Evolutionary conservation across 2,329 filamentous ascomycete species (phyloP).

Genomic region (Epichloe gansuensis): DNA sequence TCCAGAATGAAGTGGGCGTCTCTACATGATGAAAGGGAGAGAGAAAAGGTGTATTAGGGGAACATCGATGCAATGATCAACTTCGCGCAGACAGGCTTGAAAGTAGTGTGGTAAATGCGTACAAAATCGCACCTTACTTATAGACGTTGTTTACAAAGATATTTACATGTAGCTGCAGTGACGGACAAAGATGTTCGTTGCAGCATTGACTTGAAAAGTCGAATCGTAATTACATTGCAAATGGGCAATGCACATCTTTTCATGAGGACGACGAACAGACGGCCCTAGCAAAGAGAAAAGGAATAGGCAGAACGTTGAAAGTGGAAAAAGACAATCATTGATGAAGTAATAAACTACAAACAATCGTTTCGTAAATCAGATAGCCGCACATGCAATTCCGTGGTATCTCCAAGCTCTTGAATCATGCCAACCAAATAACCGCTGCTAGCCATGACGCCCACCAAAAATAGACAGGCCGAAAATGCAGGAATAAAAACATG

Average conservation of each 20-base stretch:
- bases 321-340: too few species aligned
- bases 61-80: neutral
- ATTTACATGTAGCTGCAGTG: neutral
- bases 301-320: too few species aligned
- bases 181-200: neutral
- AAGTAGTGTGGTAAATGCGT: too few species aligned
- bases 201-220: neutral
- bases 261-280: neutral
- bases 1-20: neutral
- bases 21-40: neutral
- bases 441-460: conserved; percentile 3
- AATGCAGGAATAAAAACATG: conserved; percentile 2
- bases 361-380: neutral
- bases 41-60: too few species aligned
- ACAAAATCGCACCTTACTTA: neutral
- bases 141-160: neutral
- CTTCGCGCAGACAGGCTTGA: too few species aligned
- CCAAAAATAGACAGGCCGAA: neutral
- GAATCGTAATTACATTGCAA: neutral
- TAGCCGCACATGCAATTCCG: conserved; percentile 5
- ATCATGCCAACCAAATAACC: conserved; percentile 6
- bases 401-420: conserved; percentile 13
- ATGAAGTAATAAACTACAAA: neutral
- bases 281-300: neutral
- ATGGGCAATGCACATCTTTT: neutral